A percentile compares a stretch with the other conserved stretches of the same genome.
phyloP scores from a whole-genome alignment of 441 rosid species.

The Populus trichocarpa region DNA sequence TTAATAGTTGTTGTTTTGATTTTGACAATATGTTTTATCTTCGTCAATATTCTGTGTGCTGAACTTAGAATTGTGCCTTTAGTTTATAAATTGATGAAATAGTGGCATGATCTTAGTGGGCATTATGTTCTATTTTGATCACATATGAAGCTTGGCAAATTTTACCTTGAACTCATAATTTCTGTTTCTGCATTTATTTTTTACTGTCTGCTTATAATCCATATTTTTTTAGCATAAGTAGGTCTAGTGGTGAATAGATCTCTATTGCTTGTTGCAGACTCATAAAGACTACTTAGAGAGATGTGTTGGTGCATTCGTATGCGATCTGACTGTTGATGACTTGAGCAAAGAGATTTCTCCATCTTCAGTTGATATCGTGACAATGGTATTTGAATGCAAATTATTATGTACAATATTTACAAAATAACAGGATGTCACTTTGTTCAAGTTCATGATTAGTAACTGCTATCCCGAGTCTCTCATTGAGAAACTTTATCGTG shows the following conservation, averaged over 20 bases:
- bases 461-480: background rate
- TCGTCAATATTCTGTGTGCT: background rate
- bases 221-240: background rate
- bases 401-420: slow-evolving; percentile 6
- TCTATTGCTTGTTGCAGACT: slow-evolving; percentile 42
- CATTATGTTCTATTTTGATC: background rate
- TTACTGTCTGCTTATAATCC: background rate
- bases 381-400: slow-evolving; percentile 60
- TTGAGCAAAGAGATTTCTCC: slow-evolving; percentile 68
- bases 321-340: slow-evolving; percentile 78
- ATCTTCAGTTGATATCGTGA: slow-evolving; percentile 77
- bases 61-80: background rate
- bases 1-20: background rate
- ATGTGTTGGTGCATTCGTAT: slow-evolving; percentile 57
- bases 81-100: background rate
- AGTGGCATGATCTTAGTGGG: background rate
- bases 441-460: slow-evolving; percentile 12
- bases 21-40: background rate
- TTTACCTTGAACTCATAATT: background rate
- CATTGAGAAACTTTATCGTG: background rate
- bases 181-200: background rate
- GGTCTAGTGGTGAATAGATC: background rate
- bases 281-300: slow-evolving; percentile 74
- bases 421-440: background rate
- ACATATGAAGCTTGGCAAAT: background rate